Evolutionary conservation across 495 filamentous ascomycete species (phyloP).

Genomic region (Aspergillus campestris): DNA sequence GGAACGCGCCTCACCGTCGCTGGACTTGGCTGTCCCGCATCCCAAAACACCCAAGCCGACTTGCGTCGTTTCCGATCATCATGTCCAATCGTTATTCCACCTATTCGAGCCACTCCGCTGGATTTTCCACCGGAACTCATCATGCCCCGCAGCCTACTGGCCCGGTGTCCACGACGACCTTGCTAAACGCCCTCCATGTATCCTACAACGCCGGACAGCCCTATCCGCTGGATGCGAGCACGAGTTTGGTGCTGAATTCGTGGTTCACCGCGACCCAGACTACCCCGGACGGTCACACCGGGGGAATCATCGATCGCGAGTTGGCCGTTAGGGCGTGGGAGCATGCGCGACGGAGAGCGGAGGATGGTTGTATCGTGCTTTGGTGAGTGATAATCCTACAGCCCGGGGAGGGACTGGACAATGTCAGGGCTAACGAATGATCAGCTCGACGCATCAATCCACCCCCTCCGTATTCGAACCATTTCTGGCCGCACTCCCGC

Average conservation of each 20-base stretch:
- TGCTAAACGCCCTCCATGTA: constrained; percentile 86
- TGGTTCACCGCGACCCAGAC: constrained; percentile 72
- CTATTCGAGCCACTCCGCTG: constrained; percentile 69
- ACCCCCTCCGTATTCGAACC: constrained; percentile 77
- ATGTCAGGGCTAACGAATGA: constrained; percentile 13
- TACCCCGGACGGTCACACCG: constrained; percentile 55
- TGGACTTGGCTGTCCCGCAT: too few relatives aligned
- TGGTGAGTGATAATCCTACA: constrained; percentile 46
- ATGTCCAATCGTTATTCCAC: constrained; percentile 83
- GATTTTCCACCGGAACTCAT: constrained; percentile 44
- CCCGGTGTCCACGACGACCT: constrained; percentile 84
- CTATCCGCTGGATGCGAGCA: constrained; percentile 80
- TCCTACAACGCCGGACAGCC: constrained; percentile 74
- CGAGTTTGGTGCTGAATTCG: constrained; percentile 90
- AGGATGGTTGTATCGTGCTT: constrained; percentile 89
- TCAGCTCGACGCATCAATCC: constrained; percentile 78
- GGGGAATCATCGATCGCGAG: constrained; percentile 72
- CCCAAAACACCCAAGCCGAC: too few relatives aligned
- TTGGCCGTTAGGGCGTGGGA: constrained; percentile 87
- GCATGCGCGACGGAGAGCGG: constrained; percentile 87
- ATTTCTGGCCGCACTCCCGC: constrained; percentile 71
- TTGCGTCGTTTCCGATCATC: constrained; percentile 3
- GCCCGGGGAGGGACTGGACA: too few relatives aligned
- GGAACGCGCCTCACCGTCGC: too few relatives aligned
- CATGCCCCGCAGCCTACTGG: constrained; percentile 54